These are phyloP conservation scores for Rhododendron kiyosumense DNA, from an alignment of 148 eudicot genomes.

Conservation along the genomic window DNA sequence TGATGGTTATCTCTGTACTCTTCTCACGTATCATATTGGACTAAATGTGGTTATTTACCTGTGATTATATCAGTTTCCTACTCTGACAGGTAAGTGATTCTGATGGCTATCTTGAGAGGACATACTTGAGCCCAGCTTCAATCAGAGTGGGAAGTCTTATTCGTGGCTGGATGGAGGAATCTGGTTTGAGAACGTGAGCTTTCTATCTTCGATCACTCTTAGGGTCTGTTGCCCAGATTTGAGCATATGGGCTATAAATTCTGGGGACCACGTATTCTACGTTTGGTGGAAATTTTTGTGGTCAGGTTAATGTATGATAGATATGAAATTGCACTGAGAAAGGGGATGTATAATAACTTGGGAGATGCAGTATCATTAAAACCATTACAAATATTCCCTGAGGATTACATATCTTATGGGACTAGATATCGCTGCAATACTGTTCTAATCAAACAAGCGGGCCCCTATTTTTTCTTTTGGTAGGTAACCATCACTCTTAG, in stretches of 20 bases:
- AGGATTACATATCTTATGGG: background rate
- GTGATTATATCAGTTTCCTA: background rate
- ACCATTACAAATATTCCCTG: background rate
- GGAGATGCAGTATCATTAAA: background rate
- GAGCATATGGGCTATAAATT: background rate
- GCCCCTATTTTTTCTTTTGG: background rate
- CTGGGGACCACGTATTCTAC: background rate
- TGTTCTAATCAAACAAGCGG: background rate
- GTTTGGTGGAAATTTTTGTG: background rate
- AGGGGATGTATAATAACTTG: background rate
- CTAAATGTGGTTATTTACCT: background rate
- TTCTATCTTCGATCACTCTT: conserved; percentile 5
- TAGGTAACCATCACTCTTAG: background rate
- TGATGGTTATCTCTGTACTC: background rate
- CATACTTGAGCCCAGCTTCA: conserved; percentile 88
- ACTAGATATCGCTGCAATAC: background rate
- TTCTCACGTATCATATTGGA: background rate
- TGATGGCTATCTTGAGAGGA: conserved; percentile 82
- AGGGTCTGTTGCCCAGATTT: background rate
- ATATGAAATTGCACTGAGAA: background rate
- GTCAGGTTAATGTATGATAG: background rate
- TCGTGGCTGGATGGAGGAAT: conserved; percentile 91
- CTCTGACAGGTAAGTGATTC: conserved; percentile 81
- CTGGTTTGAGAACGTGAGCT: conserved; percentile 84
- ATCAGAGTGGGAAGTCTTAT: conserved; percentile 60